Percentiles rank a stretch among this genome's conserved stretches.
These are phyloP conservation scores for Mariannaea elegans DNA, from an alignment of 2,329 filamentous ascomycete species.

Conservation along the genomic window DNA sequence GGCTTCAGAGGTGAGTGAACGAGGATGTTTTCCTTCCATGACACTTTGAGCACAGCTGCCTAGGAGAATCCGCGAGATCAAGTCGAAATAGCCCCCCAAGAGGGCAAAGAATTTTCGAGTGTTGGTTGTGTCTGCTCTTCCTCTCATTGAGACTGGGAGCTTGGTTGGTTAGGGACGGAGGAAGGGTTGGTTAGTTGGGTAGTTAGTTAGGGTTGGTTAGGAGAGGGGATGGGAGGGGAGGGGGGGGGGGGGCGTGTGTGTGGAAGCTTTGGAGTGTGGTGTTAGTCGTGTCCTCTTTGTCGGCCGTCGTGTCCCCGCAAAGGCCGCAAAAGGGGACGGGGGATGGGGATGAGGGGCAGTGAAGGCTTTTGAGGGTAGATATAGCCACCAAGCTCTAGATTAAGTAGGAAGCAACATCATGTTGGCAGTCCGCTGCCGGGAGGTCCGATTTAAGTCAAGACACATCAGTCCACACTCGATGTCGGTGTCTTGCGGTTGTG, in stretches of 20 bases:
- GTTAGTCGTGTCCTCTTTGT: constrained; percentile 35
- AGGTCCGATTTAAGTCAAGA: constrained; percentile 41
- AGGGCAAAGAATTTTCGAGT: constrained; percentile 34
- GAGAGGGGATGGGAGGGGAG: constrained; percentile 28
- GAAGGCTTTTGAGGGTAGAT: constrained; percentile 34
- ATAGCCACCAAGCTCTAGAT: constrained; percentile 38
- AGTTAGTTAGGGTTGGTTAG: constrained; percentile 32
- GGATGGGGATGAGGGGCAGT: constrained; percentile 30
- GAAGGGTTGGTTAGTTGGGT: constrained; percentile 37
- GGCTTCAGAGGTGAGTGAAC: constrained; percentile 33
- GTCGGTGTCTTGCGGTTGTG: constrained; percentile 24
- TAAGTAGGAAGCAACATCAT: constrained; percentile 38
- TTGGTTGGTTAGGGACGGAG: constrained; percentile 34
- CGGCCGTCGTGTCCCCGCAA: constrained; percentile 36
- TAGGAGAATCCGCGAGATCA: constrained; percentile 37
- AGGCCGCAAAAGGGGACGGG: constrained; percentile 31
- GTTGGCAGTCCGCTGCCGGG: constrained; percentile 29
- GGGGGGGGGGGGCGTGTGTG: constrained; percentile 37
- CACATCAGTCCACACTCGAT: constrained; percentile 38
- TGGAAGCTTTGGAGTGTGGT: constrained; percentile 34
- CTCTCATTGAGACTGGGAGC: constrained; percentile 33
- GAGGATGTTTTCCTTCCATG: constrained; percentile 42
- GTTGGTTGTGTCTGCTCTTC: constrained; percentile 39
- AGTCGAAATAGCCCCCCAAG: constrained; percentile 40
- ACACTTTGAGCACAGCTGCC: constrained; percentile 38